Evolutionary conservation across 2,329 filamentous ascomycete genomes (phyloP), one percentile per base, ranked within the genome.

Genomic region (Botryotinia convoluta): DNA sequence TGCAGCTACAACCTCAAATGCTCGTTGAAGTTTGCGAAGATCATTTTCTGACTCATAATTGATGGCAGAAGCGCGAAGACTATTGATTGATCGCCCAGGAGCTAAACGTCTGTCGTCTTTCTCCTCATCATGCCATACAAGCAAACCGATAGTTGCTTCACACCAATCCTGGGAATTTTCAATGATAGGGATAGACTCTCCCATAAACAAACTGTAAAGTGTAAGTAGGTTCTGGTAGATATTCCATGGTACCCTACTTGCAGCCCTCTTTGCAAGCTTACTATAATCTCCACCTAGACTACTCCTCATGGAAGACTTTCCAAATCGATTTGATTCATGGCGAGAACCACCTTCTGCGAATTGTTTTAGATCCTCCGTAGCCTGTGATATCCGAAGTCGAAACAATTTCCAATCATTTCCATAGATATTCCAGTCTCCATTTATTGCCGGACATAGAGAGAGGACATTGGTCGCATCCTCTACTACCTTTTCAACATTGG

Each of bases 41-140:
- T 97, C 97, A 37, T 90, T 89, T 57, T 91, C 87, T 10, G 87
- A 84, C n/a, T 12, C 84, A 80, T 79, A 67, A 80, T 82, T 77
- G 83, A 85, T 74, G 82, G 83, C 68, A 82, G 85, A 76, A 81
- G 81, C 72, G 29, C 73, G 73, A 45, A 74, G 75, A 39, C 60
- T 73, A 57, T 71, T 74, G 32, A 77, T 77, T 8, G 80, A 79
- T 67, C 76, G 76, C 39, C 79, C 76, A 37, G 77, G 73, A 61
- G 78, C 76, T 60, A 78, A 60, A 59, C 76, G 78, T 70, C 76
- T 76, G 67, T 86, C 84, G 16, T 90, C 87, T 74, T 90, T 88
- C n/a, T 89, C 88, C 74, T 96, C 93, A 80, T 97, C 92, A 94
- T 95, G 97, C 95, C 95, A 98, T 9, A 92, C 91, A 45, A 95